Percentiles rank a stretch among this genome's conserved stretches.
Conservation (phyloP, 2,329 filamentous ascomycete species). For the Fusarium chuoi region DNA sequence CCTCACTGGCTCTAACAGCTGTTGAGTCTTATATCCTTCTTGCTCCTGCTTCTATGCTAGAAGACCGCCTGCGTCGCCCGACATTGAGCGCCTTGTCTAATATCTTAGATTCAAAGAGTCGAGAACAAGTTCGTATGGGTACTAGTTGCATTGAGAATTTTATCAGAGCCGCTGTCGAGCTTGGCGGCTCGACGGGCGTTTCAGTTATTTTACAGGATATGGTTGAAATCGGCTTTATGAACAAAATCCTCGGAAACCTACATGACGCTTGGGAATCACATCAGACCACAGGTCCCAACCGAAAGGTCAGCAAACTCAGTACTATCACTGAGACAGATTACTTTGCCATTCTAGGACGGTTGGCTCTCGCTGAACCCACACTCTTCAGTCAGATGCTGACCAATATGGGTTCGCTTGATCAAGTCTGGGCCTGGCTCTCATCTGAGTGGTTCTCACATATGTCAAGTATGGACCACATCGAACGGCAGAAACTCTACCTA, state of each 20-base stretch:
- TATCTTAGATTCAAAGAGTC: constrained; percentile 62
- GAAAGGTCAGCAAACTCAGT: constrained; percentile 74
- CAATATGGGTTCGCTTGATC: constrained; percentile 57
- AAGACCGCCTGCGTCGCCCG: constrained; percentile 63
- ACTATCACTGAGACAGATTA: constrained; percentile 86
- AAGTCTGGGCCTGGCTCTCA: constrained; percentile 69
- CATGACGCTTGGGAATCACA: constrained; percentile 77
- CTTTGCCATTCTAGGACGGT: constrained; percentile 81
- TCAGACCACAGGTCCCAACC: constrained; percentile 84
- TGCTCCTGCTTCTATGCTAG: constrained; percentile 73
- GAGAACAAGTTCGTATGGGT: constrained; percentile 68
- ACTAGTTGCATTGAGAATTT: constrained; percentile 72
- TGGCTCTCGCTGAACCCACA: constrained; percentile 77
- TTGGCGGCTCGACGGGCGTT: constrained; percentile 71
- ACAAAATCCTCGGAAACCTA: constrained; percentile 72
- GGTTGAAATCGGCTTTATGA: constrained; percentile 70
- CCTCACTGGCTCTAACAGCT: constrained; percentile 70
- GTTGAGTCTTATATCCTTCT: constrained; percentile 77
- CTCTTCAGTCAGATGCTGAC: constrained; percentile 71
- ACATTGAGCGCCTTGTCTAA: constrained; percentile 61
- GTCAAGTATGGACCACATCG: constrained; percentile 72
- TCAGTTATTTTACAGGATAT: constrained; percentile 73
- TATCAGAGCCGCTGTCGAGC: constrained; percentile 69
- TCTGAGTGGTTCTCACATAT: constrained; percentile 75
- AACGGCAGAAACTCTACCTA: constrained; percentile 76